These are phyloP conservation scores for Stachybotrys elegans DNA, from an alignment of 2,329 filamentous ascomycete species.

Conservation along the genomic window DNA sequence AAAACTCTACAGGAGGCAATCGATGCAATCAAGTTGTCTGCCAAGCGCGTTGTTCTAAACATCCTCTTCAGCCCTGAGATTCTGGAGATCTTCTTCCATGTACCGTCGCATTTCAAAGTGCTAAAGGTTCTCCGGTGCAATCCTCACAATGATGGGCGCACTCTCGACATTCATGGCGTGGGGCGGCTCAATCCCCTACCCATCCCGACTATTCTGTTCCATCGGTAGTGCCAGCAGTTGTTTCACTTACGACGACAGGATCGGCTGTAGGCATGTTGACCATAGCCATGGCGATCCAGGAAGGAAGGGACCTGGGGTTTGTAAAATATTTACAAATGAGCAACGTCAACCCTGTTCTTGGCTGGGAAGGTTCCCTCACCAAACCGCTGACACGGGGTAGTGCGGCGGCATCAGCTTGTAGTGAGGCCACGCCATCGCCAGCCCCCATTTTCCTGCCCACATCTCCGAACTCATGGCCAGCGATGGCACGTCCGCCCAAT, in stretches of 20 bases:
- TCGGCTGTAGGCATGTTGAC: not conserved
- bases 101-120: too few relatives aligned
- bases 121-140: too few relatives aligned
- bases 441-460: not conserved
- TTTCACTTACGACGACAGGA: not conserved
- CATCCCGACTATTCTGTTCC: not conserved
- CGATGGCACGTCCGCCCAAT: constrained; percentile 3
- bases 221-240: too few relatives aligned
- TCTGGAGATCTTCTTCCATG: too few relatives aligned
- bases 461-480: not conserved
- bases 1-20: too few relatives aligned
- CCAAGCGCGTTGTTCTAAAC: too few relatives aligned
- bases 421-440: not conserved
- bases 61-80: too few relatives aligned
- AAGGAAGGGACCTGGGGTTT: not conserved
- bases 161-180: too few relatives aligned
- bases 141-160: too few relatives aligned
- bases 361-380: not conserved
- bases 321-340: not conserved
- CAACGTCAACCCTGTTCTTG: too few relatives aligned
- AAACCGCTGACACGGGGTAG: not conserved
- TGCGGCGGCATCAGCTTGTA: too few relatives aligned
- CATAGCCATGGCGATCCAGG: not conserved
- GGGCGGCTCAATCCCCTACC: not conserved
- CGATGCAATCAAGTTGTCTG: too few relatives aligned